Base-by-base conservation (phyloP, 2,329 filamentous ascomycete genomes). In the Paecilomyces formosus region DNA sequence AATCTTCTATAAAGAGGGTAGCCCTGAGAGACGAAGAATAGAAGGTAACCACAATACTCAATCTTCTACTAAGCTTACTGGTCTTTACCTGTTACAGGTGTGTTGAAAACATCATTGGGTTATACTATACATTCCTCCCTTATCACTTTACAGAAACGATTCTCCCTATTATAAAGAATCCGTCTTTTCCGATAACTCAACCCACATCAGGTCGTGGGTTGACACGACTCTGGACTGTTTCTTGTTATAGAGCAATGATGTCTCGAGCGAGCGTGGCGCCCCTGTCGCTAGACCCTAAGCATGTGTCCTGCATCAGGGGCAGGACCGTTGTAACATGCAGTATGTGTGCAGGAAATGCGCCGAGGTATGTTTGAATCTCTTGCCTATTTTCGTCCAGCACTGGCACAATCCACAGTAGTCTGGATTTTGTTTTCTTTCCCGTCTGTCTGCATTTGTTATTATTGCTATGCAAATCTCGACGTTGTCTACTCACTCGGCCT, bases 341-440 rank as follows among this genome's bases (percentile, higher is more conserved):
- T n/a, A 61, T 61, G 52, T 74, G 72, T 53, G 72, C 72, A 18
- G 72, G 72, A 0, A 72, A 74, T 60, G 70, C 71, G 56, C 71
- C 72, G 24, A 69, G 72, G 72, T 74, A 66, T 33, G 24, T 57
- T 26, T n/a, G 8, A 21, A 52, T 15, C 13, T 13, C 6, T 21
- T 24, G 18, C 50, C 13, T 28, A 52, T 52, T 28, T 24, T 9
- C 28, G 21, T 21, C 11, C 30, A 31, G 45, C 3, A 50, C 26
- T 39, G 18, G 12, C 13, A 31, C 30, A n/a, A 18, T 13, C 24
- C 28, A 39, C 15, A 11, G 26, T 24, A 8, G 28, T 50, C 39
- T 51, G 26, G 18, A 6, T 28, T 12, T 18, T 8, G 2, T 21
- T 12, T 56, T 50, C 28, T 15, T 18, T 28, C 12, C n/a, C 7